Conservation (phyloP, 1,139 yeast species). For the Debaryomycetaceae sp. region DNA sequence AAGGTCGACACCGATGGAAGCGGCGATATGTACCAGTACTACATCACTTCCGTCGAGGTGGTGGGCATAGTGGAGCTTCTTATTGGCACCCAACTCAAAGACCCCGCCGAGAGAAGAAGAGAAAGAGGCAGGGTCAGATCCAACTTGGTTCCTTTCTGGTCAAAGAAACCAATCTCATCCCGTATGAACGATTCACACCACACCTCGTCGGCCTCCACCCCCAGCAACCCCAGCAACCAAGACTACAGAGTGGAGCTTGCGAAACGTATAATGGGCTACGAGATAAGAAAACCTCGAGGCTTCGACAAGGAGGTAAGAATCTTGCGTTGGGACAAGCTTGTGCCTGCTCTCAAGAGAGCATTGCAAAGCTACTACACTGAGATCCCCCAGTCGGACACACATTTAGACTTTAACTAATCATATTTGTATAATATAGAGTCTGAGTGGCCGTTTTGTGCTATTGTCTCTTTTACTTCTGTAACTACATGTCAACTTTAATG, state of each 20-base stretch:
- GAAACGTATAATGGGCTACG: constrained; percentile 63
- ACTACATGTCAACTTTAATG: not conserved
- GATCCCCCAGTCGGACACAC: constrained; percentile 27
- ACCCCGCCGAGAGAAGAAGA: constrained; percentile 49
- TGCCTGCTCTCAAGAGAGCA: constrained; percentile 59
- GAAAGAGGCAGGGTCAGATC: constrained; percentile 64
- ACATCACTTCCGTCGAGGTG: constrained; percentile 64
- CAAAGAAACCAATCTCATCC: constrained; percentile 54
- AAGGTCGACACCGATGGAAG: constrained; percentile 11
- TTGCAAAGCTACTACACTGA: constrained; percentile 62
- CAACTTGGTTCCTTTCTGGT: constrained; percentile 68
- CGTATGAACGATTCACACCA: constrained; percentile 31
- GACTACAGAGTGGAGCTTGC: constrained; percentile 56
- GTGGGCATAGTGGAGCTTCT: constrained; percentile 60
- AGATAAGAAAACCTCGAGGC: constrained; percentile 60
- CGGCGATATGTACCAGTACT: constrained; percentile 35
- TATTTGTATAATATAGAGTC: not conserved
- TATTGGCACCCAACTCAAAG: constrained; percentile 46
- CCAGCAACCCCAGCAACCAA: constrained; percentile 22
- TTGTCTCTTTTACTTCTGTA: not conserved
- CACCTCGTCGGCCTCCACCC: constrained; percentile 5
- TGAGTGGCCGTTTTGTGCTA: not conserved
- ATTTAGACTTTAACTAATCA: constrained; percentile 5
- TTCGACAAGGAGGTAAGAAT: constrained; percentile 66
- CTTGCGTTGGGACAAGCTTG: constrained; percentile 56